phyloP scores from a whole-genome alignment of 1,284 basidiomycete species.

The Leccinum fuscescens region DNA sequence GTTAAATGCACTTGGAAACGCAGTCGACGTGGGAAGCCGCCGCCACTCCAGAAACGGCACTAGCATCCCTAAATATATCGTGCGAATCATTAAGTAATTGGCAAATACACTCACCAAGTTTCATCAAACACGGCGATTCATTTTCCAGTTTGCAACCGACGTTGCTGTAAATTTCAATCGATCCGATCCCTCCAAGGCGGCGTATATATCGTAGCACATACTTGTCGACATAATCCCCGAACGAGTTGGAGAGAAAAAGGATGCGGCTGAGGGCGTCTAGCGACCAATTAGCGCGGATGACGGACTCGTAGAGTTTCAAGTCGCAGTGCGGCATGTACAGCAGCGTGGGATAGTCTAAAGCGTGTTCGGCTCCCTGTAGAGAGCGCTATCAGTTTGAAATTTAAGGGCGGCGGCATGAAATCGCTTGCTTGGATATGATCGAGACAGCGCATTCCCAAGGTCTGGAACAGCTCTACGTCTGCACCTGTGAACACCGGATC shows the following conservation, averaged over 20 bases:
- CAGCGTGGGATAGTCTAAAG: conserved; percentile 48
- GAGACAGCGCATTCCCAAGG: conserved; percentile 48
- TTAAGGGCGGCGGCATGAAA: conserved; percentile 1
- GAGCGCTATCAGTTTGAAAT: conserved; percentile 12
- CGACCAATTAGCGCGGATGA: conserved; percentile 63
- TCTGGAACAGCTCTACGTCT: conserved; percentile 51
- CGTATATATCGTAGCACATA: conserved; percentile 27
- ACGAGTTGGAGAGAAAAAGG: conserved; percentile 46
- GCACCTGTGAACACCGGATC: conserved; percentile 69
- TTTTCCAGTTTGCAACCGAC: conserved; percentile 23
- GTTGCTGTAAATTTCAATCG: conserved; percentile 36
- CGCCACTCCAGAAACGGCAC: conserved; percentile 46
- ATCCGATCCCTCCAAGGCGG: not conserved
- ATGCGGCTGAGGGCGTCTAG: conserved; percentile 36
- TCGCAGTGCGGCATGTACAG: conserved; percentile 80
- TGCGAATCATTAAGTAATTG: conserved; percentile 1
- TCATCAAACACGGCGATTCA: conserved; percentile 30
- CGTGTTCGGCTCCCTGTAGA: conserved; percentile 38
- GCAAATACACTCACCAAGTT: conserved; percentile 25
- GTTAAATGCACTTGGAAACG: conserved; percentile 67
- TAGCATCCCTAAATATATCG: conserved; percentile 24
- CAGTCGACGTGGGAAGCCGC: conserved; percentile 46
- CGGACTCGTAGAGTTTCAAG: conserved; percentile 61
- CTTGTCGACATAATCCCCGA: conserved; percentile 46
- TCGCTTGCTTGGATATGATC: conserved; percentile 48